Conservation (phyloP, 1,284 basidiomycete genomes). For the Veloboletus limbatus region DNA sequence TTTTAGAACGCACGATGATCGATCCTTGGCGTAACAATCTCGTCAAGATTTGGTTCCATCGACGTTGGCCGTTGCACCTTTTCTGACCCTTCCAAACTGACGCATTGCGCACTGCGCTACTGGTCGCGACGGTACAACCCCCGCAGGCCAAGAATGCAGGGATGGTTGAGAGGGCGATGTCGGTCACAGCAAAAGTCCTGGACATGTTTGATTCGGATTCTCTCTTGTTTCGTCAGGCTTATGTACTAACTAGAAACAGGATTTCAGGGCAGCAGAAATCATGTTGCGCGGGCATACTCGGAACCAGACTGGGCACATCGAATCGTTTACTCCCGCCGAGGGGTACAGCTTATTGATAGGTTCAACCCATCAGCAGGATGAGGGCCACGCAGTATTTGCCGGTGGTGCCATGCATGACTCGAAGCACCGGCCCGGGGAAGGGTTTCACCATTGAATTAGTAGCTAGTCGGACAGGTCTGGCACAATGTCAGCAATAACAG, state of each 20-base stretch:
- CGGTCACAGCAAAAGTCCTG: background rate
- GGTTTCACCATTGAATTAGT: no score
- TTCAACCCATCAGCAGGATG: no score
- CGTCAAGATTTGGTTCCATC: background rate
- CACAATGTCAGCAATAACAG: no score
- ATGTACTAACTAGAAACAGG: background rate
- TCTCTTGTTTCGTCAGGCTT: background rate
- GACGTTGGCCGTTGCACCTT: background rate
- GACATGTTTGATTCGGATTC: background rate
- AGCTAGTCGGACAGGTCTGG: no score
- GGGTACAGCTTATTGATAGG: no score
- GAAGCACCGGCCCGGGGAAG: no score
- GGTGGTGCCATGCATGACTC: no score
- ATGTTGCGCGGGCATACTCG: no score
- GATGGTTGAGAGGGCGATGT: background rate
- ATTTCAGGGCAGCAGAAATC: no score
- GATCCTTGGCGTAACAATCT: background rate
- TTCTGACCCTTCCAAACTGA: background rate
- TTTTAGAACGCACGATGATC: background rate
- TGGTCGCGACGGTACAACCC: slow-evolving; percentile 7
- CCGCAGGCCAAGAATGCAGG: slow-evolving; percentile 9
- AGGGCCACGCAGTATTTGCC: no score
- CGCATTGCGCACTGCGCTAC: background rate
- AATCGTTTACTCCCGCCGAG: no score
- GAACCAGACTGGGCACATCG: no score